A percentile compares a stretch with the other conserved stretches of the same genome.
Conservation (phyloP, 208 protist species). For the Kentomonas sorsogonicus region DNA sequence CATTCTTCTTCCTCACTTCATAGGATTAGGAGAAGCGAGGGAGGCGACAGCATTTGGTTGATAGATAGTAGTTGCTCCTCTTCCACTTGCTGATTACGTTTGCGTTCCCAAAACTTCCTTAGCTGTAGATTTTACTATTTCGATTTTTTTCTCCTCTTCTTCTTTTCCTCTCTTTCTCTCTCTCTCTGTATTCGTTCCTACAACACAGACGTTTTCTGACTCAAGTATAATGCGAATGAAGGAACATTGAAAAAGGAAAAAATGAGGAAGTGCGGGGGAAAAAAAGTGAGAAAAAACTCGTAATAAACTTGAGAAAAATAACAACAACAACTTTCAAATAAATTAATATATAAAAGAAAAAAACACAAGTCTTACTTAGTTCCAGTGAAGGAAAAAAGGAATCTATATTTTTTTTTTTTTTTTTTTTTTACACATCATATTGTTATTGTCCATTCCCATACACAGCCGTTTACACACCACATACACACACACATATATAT, state of each 20-base stretch:
- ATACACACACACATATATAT: not conserved
- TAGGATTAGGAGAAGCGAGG: too few relatives aligned
- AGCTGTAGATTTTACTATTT: too few relatives aligned
- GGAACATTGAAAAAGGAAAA: constrained; percentile 8
- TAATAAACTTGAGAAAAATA: constrained; percentile 1
- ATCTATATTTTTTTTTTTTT: not conserved
- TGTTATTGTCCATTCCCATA: too few relatives aligned
- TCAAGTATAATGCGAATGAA: constrained; percentile 3
- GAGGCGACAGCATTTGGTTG: too few relatives aligned
- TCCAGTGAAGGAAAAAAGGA: not conserved
- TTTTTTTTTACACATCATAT: not conserved
- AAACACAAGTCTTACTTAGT: not conserved
- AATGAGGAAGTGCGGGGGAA: not conserved
- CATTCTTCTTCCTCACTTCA: too few relatives aligned
- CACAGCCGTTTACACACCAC: too few relatives aligned
- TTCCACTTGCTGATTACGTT: too few relatives aligned
- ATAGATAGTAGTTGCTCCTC: too few relatives aligned
- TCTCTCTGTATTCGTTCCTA: not conserved
- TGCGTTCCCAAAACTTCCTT: too few relatives aligned
- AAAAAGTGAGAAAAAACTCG: not conserved
- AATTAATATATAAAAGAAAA: constrained; percentile 4
- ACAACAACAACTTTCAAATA: constrained; percentile 7
- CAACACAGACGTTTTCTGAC: not conserved
- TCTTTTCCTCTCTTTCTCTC: constrained; percentile 13
- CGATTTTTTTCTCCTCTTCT: constrained; percentile 3